Evolutionary conservation across 1,284 basidiomycete genomes (phyloP).

Genomic region (Cutaneotrichosporon sp.): DNA sequence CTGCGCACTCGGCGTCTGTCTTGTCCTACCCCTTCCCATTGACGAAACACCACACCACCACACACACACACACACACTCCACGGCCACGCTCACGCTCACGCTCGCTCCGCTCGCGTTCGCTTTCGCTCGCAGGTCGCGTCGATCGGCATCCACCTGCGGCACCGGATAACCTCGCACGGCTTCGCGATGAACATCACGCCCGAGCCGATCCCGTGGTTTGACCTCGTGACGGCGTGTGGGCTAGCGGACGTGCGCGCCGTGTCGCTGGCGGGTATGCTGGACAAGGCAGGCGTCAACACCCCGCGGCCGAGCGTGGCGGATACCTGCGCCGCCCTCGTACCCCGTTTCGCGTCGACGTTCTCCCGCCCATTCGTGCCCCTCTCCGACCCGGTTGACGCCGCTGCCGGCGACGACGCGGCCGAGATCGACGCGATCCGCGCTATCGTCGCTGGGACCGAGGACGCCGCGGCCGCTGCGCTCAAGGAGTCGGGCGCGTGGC

Average conservation of each 20-base stretch:
- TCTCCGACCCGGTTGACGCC: constrained; percentile 5
- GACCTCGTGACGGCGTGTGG: constrained; percentile 86
- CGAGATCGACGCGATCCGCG: constrained; percentile 25
- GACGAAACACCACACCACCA: constrained; percentile 60
- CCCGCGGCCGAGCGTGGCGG: constrained; percentile 16
- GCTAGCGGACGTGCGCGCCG: constrained; percentile 72
- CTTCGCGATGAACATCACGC: constrained; percentile 86
- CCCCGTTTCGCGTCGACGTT: constrained; percentile 39
- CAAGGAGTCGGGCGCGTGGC: constrained; percentile 29
- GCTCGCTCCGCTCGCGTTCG: constrained; percentile 30
- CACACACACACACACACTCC: constrained; percentile 61
- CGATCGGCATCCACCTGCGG: constrained; percentile 93
- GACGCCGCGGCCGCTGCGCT: constrained; percentile 23
- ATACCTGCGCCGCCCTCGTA: constrained; percentile 29
- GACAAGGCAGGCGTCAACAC: neutral
- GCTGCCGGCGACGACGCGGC: constrained; percentile 5
- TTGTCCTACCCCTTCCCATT: constrained; percentile 23
- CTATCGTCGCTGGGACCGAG: constrained; percentile 30
- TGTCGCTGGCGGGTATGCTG: constrained; percentile 40
- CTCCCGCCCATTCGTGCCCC: constrained; percentile 26
- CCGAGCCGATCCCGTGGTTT: constrained; percentile 77
- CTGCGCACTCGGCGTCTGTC: too few species aligned
- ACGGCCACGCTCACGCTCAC: constrained; percentile 47
- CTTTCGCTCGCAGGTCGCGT: constrained; percentile 66
- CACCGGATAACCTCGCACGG: constrained; percentile 92